These are phyloP conservation scores for Lophiotrema nucula DNA, from an alignment of 495 filamentous ascomycete species.

Conservation along the genomic window DNA sequence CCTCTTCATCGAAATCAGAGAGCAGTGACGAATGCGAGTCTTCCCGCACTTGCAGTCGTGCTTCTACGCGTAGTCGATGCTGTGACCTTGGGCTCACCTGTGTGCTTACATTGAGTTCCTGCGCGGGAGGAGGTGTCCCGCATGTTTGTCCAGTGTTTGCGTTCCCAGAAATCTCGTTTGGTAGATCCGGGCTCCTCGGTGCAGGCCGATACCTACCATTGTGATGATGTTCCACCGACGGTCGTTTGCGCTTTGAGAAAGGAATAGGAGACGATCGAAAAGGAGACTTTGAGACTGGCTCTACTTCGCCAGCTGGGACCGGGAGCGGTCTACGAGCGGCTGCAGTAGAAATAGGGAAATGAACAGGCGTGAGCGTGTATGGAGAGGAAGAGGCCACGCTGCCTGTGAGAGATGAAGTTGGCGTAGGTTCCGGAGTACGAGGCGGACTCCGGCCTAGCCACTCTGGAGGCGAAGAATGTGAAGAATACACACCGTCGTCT, in stretches of 20 bases:
- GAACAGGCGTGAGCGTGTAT: constrained; percentile 41
- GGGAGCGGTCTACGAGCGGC: constrained; percentile 11
- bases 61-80: constrained; percentile 10
- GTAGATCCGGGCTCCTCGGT: not conserved
- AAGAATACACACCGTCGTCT: constrained; percentile 83
- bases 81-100: constrained; percentile 10
- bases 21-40: constrained; percentile 28
- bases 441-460: constrained; percentile 38
- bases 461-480: constrained; percentile 22
- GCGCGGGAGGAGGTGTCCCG: too few relatives aligned
- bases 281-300: constrained; percentile 53
- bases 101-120: too few relatives aligned
- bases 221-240: constrained; percentile 54
- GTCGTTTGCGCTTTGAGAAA: constrained; percentile 31
- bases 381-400: constrained; percentile 41
- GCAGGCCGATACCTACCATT: constrained; percentile 56
- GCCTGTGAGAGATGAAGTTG: constrained; percentile 4
- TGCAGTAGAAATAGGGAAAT: constrained; percentile 33
- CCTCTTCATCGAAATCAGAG: constrained; percentile 34
- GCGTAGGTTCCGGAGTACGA: constrained; percentile 31
- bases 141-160: too few relatives aligned
- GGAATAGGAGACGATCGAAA: constrained; percentile 52
- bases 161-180: too few relatives aligned
- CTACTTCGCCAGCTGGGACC: constrained; percentile 27
- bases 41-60: constrained; percentile 15